Percentiles rank a stretch among this genome's conserved stretches.
phyloP scores from a whole-genome alignment of 805 yeast genomes.

The Kuraishia cidri region DNA sequence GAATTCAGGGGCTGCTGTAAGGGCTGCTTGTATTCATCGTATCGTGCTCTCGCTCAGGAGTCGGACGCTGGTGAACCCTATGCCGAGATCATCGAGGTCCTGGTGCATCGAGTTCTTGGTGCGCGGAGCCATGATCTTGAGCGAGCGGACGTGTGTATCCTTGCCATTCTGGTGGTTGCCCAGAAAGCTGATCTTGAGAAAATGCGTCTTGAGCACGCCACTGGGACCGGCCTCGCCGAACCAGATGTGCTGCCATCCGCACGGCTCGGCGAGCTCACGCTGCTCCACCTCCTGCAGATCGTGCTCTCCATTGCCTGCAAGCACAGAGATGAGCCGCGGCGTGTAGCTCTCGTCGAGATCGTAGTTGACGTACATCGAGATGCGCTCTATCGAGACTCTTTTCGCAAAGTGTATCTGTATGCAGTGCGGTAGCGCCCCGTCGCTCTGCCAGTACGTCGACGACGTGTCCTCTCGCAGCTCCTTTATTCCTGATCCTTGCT shows the following conservation, averaged over 20 bases:
- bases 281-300: slow-evolving; percentile 62
- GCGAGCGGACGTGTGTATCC: slow-evolving; percentile 81
- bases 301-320: slow-evolving; percentile 76
- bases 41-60: slow-evolving; percentile 21
- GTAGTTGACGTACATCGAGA: slow-evolving; percentile 67
- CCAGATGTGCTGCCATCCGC: slow-evolving; percentile 69
- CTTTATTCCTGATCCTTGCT: slow-evolving; percentile 63
- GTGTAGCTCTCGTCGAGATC: slow-evolving; percentile 85
- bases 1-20: no score
- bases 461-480: slow-evolving; percentile 70
- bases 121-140: slow-evolving; percentile 46
- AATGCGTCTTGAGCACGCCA: slow-evolving; percentile 56
- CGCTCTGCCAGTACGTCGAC: slow-evolving; percentile 85
- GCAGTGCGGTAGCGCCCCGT: slow-evolving; percentile 83
- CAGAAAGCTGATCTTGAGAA: slow-evolving; percentile 50
- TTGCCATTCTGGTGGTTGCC: slow-evolving; percentile 94
- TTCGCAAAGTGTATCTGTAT: slow-evolving; percentile 76
- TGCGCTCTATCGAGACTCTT: slow-evolving; percentile 55
- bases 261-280: slow-evolving; percentile 51
- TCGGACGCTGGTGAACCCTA: slow-evolving; percentile 22
- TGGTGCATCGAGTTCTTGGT: slow-evolving; percentile 14
- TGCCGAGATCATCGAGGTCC: slow-evolving; percentile 13
- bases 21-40: no score
- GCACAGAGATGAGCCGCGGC: slow-evolving; percentile 57
- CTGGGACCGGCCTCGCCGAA: slow-evolving; percentile 47